Evolutionary conservation across 106 monocot species (phyloP).

Genomic region (Platanthera zijinensis): DNA sequence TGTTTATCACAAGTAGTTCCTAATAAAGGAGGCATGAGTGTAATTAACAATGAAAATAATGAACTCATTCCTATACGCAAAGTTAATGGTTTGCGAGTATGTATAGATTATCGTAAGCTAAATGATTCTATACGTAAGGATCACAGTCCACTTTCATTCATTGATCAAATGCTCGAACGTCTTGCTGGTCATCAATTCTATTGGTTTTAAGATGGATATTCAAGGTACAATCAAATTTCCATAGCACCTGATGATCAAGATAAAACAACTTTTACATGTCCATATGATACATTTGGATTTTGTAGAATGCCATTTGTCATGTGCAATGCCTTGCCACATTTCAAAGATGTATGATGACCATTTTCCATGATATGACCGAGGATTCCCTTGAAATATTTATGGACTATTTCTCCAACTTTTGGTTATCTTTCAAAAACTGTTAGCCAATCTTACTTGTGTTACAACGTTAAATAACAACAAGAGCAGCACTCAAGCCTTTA

Average conservation of each 20-base stretch:
- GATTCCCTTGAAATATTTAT: too few species aligned
- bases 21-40: constrained; percentile 7
- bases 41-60: not conserved
- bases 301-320: too few species aligned
- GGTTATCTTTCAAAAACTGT: too few species aligned
- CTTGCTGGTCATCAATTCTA: not conserved
- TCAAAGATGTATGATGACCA: too few species aligned
- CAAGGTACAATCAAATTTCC: not conserved
- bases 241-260: not conserved
- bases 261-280: too few species aligned
- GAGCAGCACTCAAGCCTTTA: too few species aligned
- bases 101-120: constrained; percentile 12
- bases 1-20: constrained; percentile 6
- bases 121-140: constrained; percentile 13
- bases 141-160: constrained; percentile 13
- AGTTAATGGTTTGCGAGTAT: constrained; percentile 1
- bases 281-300: too few species aligned
- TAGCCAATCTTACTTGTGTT: too few species aligned
- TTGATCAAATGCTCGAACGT: constrained; percentile 14
- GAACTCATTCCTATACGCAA: not conserved
- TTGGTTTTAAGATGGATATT: constrained; percentile 12
- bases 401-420: too few species aligned
- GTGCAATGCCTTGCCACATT: too few species aligned
- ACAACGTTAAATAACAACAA: too few species aligned
- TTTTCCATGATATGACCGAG: too few species aligned